Conservation (phyloP, 2,329 filamentous ascomycete genomes). For the Ophiocordyceps camponoti-leonardi region DNA sequence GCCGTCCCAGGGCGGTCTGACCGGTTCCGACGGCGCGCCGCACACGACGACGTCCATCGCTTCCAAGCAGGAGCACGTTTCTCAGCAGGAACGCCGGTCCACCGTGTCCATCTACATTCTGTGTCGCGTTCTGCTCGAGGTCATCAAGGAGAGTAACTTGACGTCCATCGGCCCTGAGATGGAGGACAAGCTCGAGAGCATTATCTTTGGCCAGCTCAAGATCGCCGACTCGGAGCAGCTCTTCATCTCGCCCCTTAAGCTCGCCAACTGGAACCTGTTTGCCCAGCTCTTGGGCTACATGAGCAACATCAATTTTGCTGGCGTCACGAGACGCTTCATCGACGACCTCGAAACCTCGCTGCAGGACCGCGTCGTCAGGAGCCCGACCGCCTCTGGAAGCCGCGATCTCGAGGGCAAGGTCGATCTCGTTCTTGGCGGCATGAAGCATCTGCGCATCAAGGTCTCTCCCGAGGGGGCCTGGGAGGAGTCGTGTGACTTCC, state of each 20-base stretch:
- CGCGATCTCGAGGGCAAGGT: slow-evolving; percentile 64
- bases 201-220: slow-evolving; percentile 92
- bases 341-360: slow-evolving; percentile 64
- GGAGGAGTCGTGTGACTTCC: slow-evolving; percentile 77
- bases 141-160: slow-evolving; percentile 78
- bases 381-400: slow-evolving; percentile 34
- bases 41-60: slow-evolving; percentile 22
- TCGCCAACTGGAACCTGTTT: slow-evolving; percentile 93
- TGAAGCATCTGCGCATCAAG: slow-evolving; percentile 75
- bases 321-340: slow-evolving; percentile 68
- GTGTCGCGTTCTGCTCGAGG: slow-evolving; percentile 82
- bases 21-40: slow-evolving; percentile 11
- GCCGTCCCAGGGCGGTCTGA: slow-evolving; percentile 32
- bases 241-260: slow-evolving; percentile 59
- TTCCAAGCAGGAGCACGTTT: slow-evolving; percentile 51
- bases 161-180: slow-evolving; percentile 74
- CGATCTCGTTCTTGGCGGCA: slow-evolving; percentile 74
- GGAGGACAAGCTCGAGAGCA: slow-evolving; percentile 83
- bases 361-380: slow-evolving; percentile 57
- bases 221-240: slow-evolving; percentile 72
- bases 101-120: slow-evolving; percentile 93
- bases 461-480: slow-evolving; percentile 58
- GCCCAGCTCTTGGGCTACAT: slow-evolving; percentile 87
- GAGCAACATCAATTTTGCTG: slow-evolving; percentile 80
- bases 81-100: slow-evolving; percentile 72